Base-by-base conservation (phyloP, 495 filamentous ascomycete genomes). In the Penicillium steckii region DNA sequence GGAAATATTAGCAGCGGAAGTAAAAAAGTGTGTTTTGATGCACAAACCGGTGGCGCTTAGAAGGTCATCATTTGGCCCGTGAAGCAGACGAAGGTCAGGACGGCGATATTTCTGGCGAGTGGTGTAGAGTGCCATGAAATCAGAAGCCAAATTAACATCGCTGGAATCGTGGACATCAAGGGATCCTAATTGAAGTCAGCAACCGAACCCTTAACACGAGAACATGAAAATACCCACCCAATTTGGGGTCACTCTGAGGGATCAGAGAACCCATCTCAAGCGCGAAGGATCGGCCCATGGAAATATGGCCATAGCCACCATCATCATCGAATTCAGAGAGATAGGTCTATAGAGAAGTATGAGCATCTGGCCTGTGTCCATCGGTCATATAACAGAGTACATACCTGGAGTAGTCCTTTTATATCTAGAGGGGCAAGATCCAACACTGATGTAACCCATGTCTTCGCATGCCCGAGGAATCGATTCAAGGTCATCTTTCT, bases 61-160 rank as follows among this genome's bases (percentile, higher is more conserved):
- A 17, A n/a, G n/a, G n/a, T 60, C 44, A n/a, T 52, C 46, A 10
- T 50, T 48, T 9, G 53, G 12, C 26, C 41, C 48, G 24, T 65
- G 46, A n/a, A 51, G 47, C 10, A 45, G 38, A 30, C 86, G 64
- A 9, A 83, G 72, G 61, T 95, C 89, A 12, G 86, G 80, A 53
- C 89, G 88, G 24, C 89, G 83, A 65, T 97, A 97, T 59, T 91
- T 91, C 64, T 97, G 95, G 8, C 94, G 88, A 19, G 89, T 94
- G n/a, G 92, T 97, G 62, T 97, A 97, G 63, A 97, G 90, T 26
- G 91, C 89, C 64, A 97, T 86, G 59, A 98, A 96, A 66, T 96
- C 91, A 12, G 93, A 97, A 10, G 90, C 92, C 12, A 91, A 86
- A 59, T 97, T 94, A 55, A 95, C 84, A 41, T 83, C 83, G 17